Conservation (phyloP, 148 eudicot species). For the Chenopodium suecicum region DNA sequence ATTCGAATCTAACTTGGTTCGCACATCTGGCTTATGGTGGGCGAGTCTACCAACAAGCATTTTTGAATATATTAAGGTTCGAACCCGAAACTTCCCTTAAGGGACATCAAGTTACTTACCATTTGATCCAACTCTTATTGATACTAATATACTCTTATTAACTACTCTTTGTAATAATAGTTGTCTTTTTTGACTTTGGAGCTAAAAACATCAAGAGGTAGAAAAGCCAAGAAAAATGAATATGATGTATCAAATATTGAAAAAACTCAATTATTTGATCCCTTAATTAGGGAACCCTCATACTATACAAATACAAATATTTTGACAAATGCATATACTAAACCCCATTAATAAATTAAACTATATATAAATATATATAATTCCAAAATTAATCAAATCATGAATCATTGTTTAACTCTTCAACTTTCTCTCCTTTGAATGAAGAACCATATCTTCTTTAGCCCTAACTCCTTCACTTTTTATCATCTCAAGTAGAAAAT, state of each 20-base stretch:
- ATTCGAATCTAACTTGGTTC: too few relatives aligned
- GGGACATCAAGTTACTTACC: too few relatives aligned
- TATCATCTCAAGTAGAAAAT: constrained; percentile 49
- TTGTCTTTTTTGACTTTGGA: not conserved
- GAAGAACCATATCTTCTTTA: constrained; percentile 22
- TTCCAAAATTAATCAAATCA: not conserved
- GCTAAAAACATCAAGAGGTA: not conserved
- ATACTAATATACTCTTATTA: too few relatives aligned
- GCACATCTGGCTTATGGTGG: too few relatives aligned
- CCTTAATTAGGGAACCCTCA: not conserved
- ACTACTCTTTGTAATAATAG: too few relatives aligned
- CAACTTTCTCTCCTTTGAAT: constrained; percentile 17
- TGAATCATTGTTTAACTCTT: not conserved
- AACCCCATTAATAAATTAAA: not conserved
- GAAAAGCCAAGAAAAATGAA: not conserved
- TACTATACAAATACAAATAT: not conserved
- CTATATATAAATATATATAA: not conserved
- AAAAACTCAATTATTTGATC: not conserved
- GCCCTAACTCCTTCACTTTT: constrained; percentile 33
- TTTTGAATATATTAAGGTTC: too few relatives aligned
- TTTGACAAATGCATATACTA: not conserved
- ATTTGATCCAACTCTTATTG: too few relatives aligned
- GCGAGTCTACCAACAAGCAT: too few relatives aligned
- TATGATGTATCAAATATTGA: not conserved
- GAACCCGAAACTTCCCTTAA: too few relatives aligned